Base-by-base conservation (phyloP, 1,139 yeast genomes). In the Arxiozyma slooffiae region DNA sequence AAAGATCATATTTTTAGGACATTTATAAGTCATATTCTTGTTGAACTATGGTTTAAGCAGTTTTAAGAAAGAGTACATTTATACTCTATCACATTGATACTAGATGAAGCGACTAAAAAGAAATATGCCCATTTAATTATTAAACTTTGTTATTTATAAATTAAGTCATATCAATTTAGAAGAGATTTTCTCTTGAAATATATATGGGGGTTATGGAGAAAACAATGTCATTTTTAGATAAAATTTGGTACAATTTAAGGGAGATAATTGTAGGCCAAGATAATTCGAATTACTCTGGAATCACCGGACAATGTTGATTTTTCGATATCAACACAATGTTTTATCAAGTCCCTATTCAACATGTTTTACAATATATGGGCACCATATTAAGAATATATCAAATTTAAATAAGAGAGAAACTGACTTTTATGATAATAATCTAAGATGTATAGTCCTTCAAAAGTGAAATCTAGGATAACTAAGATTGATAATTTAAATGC, bases 21-120 rank as follows among this genome's bases (percentile, higher is more conserved):
- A 30, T 39, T 64, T 17, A 38, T 55, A 24, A 47, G 46, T 38
- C 59, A 57, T 45, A 51, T 59, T 7, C 52, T 67, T 34, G 47
- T 53, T 3, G 54, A 55, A 5, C 37, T 60, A 17, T 68, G 70
- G 68, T 44, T 30, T 34, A 54, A 51, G 46, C 55, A 62, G 40
- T 57, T 61, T 23, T 20, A 52, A 9, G 59, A 61, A 26, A 55
- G 51, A 2, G 48, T 54, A 3, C 57, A 52, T 38, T 49, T 56
- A 6, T 49, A 57, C 23, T 47, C 51, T 1, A 56, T 59, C 14
- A 17, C 44, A 11, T 24, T 41, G 1, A 39, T 48, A 0, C 44
- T 46, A 7, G 51, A 55, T 16, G 38, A 41, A 3, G 44, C 39
- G 2, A 16, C 55, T 14, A 45, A 44, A 34, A 37, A n/a, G 2